Conservation (phyloP, 306 rosid species). For the Trifolium pratense region DNA sequence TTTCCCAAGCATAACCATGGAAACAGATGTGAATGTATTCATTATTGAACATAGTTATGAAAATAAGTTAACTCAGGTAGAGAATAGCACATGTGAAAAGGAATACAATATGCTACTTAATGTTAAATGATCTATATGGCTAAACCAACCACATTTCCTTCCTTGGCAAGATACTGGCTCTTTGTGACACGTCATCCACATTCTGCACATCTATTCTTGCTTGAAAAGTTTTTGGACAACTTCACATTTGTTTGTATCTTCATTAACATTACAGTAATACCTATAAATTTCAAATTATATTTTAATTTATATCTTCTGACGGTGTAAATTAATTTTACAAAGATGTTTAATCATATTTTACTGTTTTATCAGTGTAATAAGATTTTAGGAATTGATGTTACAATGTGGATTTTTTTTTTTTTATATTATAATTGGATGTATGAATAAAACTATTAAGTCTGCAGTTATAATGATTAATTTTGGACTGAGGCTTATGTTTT, state of each 20-base stretch:
- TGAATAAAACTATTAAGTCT: neutral
- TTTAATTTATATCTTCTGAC: neutral
- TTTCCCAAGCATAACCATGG: constrained; percentile 12
- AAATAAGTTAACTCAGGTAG: constrained; percentile 5
- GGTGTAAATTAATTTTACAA: neutral
- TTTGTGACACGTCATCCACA: neutral
- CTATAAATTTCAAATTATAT: neutral
- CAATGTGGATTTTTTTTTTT: neutral
- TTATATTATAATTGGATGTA: neutral
- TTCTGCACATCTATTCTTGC: constrained; percentile 17
- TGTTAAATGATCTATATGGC: constrained; percentile 5
- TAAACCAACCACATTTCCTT: constrained; percentile 4
- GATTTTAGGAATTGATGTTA: neutral
- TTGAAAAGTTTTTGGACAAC: constrained; percentile 18
- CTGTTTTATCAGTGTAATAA: neutral
- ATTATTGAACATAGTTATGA: constrained; percentile 10
- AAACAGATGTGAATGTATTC: neutral
- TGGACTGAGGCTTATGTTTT: constrained; percentile 19
- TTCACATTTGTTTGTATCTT: constrained; percentile 16
- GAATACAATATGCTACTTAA: neutral
- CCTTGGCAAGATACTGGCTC: constrained; percentile 1
- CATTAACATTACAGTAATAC: neutral
- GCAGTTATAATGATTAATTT: constrained; percentile 22
- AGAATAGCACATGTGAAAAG: neutral
- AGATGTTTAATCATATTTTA: neutral